Evolutionary conservation across 192 early-diverging fungal genomes (phyloP).

Genomic region (Coemansia guatemalensis): DNA sequence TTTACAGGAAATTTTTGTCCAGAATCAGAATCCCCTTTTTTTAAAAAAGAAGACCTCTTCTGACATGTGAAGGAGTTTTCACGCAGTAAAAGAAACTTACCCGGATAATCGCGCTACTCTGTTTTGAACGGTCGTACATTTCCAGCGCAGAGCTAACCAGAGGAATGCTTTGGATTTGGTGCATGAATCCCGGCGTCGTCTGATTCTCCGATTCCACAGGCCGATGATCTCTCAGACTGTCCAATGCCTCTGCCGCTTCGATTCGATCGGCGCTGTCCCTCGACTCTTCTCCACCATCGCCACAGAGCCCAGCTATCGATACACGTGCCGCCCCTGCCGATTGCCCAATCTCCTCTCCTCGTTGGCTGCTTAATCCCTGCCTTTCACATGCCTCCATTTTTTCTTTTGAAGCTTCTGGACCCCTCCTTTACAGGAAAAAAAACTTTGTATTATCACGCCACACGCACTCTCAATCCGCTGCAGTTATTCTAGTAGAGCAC

Average conservation of each 20-base stretch:
- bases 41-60: no score
- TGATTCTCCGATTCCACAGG: slow-evolving; percentile 10
- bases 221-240: slow-evolving; percentile 7
- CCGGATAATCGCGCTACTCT: slow-evolving; percentile 53
- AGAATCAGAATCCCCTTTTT: background rate
- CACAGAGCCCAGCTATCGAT: slow-evolving; percentile 30
- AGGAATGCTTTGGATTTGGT: slow-evolving; percentile 75
- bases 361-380: no score
- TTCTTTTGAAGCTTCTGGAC: background rate
- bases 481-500: no score
- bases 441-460: no score
- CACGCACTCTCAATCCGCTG: no score
- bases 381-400: slow-evolving; percentile 29
- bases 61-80: slow-evolving; percentile 1
- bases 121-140: slow-evolving; percentile 73
- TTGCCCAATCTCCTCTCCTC: no score
- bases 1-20: background rate
- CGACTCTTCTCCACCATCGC: background rate
- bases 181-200: slow-evolving; percentile 56
- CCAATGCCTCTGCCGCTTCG: slow-evolving; percentile 30
- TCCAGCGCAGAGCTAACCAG: slow-evolving; percentile 74
- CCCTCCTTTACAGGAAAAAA: no score
- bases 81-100: slow-evolving; percentile 10
- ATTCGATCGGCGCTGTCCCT: slow-evolving; percentile 23
- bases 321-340: slow-evolving; percentile 15